A percentile compares a stretch with the other conserved stretches of the same genome.
Evolutionary conservation across 495 filamentous ascomycete species (phyloP).

Genomic region (Bacidia gigantensis): DNA sequence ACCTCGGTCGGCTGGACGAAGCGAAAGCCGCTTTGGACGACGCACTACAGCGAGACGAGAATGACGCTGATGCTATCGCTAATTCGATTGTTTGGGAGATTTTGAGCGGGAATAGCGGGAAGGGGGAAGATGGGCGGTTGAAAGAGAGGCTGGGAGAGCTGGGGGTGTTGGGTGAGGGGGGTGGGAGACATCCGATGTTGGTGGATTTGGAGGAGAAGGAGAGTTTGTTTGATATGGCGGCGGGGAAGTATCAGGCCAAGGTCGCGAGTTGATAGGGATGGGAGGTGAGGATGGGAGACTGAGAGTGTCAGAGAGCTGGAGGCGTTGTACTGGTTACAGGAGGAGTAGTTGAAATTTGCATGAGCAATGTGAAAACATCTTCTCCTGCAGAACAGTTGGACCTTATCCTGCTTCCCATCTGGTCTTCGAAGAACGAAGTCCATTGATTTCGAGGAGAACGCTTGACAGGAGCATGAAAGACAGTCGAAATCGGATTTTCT

Average conservation of each 20-base stretch:
- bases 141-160: constrained; percentile 31
- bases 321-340: no score
- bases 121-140: constrained; percentile 25
- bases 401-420: no score
- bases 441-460: no score
- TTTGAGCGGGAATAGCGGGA: constrained; percentile 53
- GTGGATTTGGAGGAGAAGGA: constrained; percentile 62
- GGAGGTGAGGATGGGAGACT: not conserved
- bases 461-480: no score
- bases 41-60: constrained; percentile 54
- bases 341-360: no score
- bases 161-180: constrained; percentile 29
- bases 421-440: no score
- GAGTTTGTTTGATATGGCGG: constrained; percentile 64
- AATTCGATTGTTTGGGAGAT: constrained; percentile 69
- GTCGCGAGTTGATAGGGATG: constrained; percentile 27
- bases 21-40: constrained; percentile 74
- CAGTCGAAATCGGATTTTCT: no score
- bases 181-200: constrained; percentile 45
- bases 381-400: no score
- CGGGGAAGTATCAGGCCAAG: constrained; percentile 63
- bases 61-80: constrained; percentile 58
- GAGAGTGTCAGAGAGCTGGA: no score
- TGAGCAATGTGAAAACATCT: no score
- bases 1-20: constrained; percentile 78